Percentiles rank a stretch among this genome's conserved stretches.
These are phyloP conservation scores for Amaranthus hypochondriacus DNA, from an alignment of 148 eudicot genomes.

Conservation along the genomic window DNA sequence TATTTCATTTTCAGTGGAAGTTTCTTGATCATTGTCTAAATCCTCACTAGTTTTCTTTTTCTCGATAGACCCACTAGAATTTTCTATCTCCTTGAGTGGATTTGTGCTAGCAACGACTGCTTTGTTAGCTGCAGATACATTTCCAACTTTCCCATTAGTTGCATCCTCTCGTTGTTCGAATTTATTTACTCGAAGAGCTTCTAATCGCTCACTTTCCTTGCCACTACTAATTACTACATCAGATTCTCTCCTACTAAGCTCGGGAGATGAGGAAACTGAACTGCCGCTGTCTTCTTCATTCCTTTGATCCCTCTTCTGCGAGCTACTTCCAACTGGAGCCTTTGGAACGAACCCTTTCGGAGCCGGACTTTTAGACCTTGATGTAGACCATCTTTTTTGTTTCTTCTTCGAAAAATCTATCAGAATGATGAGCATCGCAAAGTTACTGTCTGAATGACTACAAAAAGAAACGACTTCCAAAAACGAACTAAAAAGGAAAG, in stretches of 20 bases:
- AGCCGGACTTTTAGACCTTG: slow-evolving; percentile 45
- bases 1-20: slow-evolving; percentile 15
- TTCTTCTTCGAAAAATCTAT: slow-evolving; percentile 67
- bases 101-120: slow-evolving; percentile 13
- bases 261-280: slow-evolving; percentile 25
- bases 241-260: slow-evolving; percentile 26
- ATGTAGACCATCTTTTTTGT: slow-evolving; percentile 41
- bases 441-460: slow-evolving; percentile 3
- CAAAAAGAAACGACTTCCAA: not conserved
- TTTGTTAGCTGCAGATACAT: slow-evolving; percentile 8
- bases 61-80: slow-evolving; percentile 19
- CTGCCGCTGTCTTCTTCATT: slow-evolving; percentile 35
- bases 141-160: slow-evolving; percentile 28
- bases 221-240: slow-evolving; percentile 30
- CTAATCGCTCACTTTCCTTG: slow-evolving; percentile 23
- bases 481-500: not conserved
- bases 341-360: slow-evolving; percentile 67
- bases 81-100: slow-evolving; percentile 35
- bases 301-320: slow-evolving; percentile 40
- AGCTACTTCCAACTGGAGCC: slow-evolving; percentile 41
- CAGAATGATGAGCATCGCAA: slow-evolving; percentile 9
- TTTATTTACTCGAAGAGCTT: slow-evolving; percentile 23
- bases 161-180: slow-evolving; percentile 30
- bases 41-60: slow-evolving; percentile 19
- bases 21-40: slow-evolving; percentile 14